Conservation (phyloP, 495 filamentous ascomycete species). For the Letharia columbiana region DNA sequence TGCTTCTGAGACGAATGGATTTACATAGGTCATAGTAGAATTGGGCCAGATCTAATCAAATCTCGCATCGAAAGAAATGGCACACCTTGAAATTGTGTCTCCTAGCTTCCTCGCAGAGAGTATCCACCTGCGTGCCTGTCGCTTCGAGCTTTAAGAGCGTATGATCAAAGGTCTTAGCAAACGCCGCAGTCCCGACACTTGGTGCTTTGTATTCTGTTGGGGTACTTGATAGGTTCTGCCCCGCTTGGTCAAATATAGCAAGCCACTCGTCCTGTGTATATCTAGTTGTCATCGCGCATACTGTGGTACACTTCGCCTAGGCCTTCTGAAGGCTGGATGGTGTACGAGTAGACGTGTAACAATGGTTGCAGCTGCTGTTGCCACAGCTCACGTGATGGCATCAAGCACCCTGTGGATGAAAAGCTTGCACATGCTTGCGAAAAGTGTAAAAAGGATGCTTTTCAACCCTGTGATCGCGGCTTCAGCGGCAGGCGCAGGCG, state of each 20-base stretch:
- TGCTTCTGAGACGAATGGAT: neutral
- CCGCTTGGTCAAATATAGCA: conserved; percentile 15
- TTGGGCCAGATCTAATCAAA: neutral
- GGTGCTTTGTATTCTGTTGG: conserved; percentile 16
- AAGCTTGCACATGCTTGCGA: neutral
- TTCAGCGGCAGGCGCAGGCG: too few species aligned
- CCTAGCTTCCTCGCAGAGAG: conserved; percentile 54
- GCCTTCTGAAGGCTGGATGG: neutral
- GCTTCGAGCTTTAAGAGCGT: conserved; percentile 52
- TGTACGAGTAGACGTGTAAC: neutral
- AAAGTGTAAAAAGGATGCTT: neutral
- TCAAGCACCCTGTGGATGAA: neutral
- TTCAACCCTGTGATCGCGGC: neutral
- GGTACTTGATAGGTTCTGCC: conserved; percentile 7
- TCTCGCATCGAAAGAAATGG: neutral
- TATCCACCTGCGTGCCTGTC: conserved; percentile 46
- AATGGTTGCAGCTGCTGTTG: neutral
- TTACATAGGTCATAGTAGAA: neutral
- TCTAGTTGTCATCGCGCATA: conserved; percentile 12
- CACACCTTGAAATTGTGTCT: conserved; percentile 49
- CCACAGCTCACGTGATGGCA: neutral
- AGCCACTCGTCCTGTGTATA: conserved; percentile 22
- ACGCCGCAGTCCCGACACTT: conserved; percentile 15
- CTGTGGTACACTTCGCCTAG: neutral
- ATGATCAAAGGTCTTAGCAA: conserved; percentile 50